Conservation (phyloP, 768 basidiomycete genomes). For the Lentinula raphanica region DNA sequence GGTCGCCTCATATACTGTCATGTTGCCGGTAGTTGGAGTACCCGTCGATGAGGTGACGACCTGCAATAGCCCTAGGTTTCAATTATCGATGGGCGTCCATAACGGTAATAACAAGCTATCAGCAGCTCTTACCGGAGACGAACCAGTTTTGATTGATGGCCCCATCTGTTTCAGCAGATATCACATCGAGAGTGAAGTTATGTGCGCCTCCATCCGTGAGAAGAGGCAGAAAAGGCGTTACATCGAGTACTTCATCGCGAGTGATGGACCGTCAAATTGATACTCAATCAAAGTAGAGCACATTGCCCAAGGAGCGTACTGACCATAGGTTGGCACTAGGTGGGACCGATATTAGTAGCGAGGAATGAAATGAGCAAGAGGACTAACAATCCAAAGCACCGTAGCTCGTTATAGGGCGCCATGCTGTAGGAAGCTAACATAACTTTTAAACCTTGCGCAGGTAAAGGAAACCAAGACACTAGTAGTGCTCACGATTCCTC, state of each 20-base stretch:
- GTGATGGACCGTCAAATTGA: conserved; percentile 26
- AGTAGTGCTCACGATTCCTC: conserved; percentile 62
- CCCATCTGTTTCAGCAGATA: conserved; percentile 59
- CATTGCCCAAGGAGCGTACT: not conserved
- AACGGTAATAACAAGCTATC: no score
- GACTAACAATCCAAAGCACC: not conserved
- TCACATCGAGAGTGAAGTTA: conserved; percentile 67
- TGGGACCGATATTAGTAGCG: not conserved
- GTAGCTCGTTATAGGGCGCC: conserved; percentile 6
- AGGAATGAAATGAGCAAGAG: not conserved
- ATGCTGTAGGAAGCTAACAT: conserved; percentile 2
- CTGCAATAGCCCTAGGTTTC: conserved; percentile 42
- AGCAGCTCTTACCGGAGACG: conserved; percentile 46
- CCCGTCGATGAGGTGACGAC: conserved; percentile 61
- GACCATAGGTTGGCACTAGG: conserved; percentile 1
- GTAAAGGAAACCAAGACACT: not conserved
- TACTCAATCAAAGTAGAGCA: not conserved
- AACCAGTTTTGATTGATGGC: conserved; percentile 75
- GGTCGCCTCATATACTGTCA: conserved; percentile 51
- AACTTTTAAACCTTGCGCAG: not conserved
- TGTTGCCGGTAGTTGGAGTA: conserved; percentile 60
- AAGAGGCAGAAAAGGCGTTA: conserved; percentile 71
- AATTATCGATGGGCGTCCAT: no score
- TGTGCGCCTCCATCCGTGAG: conserved; percentile 68
- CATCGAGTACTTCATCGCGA: conserved; percentile 51